Evolutionary conservation across 441 rosid genomes (phyloP).

Genomic region (Populus hybrid): DNA sequence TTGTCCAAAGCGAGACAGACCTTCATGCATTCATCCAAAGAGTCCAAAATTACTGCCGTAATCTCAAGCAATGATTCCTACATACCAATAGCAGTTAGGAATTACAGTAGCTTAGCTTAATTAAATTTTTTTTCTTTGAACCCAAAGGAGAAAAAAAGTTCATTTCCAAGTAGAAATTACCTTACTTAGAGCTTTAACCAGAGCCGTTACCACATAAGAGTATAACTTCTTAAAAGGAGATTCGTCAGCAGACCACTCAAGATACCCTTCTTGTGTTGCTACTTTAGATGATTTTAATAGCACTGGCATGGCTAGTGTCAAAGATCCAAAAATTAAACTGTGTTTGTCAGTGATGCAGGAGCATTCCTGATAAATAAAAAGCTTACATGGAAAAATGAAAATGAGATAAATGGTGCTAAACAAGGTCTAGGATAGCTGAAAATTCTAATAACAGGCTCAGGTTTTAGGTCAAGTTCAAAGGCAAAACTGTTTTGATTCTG

Average conservation of each 20-base stretch:
- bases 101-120: no score
- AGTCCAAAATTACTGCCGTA: background rate
- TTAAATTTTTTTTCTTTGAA: background rate
- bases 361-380: no score
- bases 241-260: background rate
- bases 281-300: slow-evolving; percentile 10
- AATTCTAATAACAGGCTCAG: no score
- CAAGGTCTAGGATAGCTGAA: no score
- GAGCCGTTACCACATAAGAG: slow-evolving; percentile 1
- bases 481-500: no score
- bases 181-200: slow-evolving; percentile 13
- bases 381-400: no score
- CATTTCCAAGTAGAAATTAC: background rate
- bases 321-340: background rate
- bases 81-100: background rate
- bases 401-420: no score
- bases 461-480: no score
- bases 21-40: slow-evolving; percentile 8
- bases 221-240: slow-evolving; percentile 3
- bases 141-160: background rate
- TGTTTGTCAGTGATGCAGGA: background rate
- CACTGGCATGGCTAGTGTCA: slow-evolving; percentile 12
- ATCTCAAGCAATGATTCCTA: background rate
- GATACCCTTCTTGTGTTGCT: slow-evolving; percentile 1
- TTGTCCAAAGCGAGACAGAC: background rate